Percentiles rank a stretch among this genome's conserved stretches.
These are phyloP conservation scores for Malassezia furfur DNA, from an alignment of 1,284 basidiomycete genomes.

Conservation along the genomic window DNA sequence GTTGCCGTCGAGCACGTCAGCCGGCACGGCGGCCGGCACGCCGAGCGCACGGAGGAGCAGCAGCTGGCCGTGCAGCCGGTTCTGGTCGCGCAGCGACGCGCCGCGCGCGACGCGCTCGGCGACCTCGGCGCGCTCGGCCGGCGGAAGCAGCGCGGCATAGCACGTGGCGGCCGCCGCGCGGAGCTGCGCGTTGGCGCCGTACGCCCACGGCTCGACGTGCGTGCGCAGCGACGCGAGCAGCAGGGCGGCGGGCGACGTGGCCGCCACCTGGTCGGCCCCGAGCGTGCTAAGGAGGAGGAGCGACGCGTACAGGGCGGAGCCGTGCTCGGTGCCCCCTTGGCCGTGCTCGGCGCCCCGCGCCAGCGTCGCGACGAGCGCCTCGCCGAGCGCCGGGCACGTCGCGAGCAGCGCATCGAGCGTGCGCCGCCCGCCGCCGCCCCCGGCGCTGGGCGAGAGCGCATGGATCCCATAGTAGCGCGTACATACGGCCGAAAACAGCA, in stretches of 20 bases:
- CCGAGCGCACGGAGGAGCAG: conserved; percentile 10
- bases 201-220: conserved; percentile 20
- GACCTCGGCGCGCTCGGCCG: conserved; percentile 7
- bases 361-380: conserved; percentile 1
- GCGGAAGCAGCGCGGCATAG: conserved; percentile 22
- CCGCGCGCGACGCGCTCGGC: conserved; percentile 2
- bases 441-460: too few species aligned
- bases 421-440: neutral
- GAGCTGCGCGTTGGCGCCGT: conserved; percentile 31
- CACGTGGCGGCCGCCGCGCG: conserved; percentile 27
- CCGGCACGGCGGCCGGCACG: conserved; percentile 5
- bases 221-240: conserved; percentile 2
- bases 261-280: neutral
- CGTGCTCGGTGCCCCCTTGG: conserved; percentile 9
- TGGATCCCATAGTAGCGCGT: conserved; percentile 34
- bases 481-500: conserved; percentile 46
- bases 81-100: conserved; percentile 22
- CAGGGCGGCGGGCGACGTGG: neutral
- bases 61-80: conserved; percentile 29
- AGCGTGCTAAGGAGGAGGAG: conserved; percentile 32
- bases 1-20: conserved; percentile 23
- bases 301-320: conserved; percentile 31
- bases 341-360: neutral
- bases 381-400: conserved; percentile 15
- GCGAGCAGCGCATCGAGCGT: conserved; percentile 12